phyloP scores from a whole-genome alignment of 2,329 filamentous ascomycete species.

The Epichloe scottii region DNA sequence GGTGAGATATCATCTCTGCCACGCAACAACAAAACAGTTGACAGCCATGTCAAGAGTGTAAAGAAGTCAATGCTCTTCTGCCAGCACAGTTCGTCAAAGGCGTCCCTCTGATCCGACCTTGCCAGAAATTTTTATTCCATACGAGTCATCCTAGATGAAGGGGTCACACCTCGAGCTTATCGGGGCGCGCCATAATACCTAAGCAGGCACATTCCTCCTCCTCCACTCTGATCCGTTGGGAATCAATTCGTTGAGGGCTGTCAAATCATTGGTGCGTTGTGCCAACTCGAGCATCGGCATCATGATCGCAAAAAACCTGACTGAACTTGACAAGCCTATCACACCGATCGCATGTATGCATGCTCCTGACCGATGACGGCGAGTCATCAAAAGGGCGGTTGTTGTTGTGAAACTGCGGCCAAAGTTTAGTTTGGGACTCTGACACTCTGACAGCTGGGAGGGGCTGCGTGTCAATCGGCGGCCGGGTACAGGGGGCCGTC shows the following conservation, averaged over 20 bases:
- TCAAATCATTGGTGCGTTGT: too few species aligned
- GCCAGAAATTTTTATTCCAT: not conserved
- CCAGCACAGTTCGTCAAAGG: not conserved
- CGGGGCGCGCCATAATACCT: not conserved
- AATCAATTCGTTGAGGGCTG: not conserved
- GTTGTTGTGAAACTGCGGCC: too few species aligned
- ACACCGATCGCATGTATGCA: too few species aligned
- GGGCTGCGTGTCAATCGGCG: slow-evolving; percentile 3
- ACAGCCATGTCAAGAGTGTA: not conserved
- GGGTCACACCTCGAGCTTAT: not conserved
- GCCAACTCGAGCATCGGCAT: too few species aligned
- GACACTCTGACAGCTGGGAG: too few species aligned
- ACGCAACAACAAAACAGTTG: too few species aligned
- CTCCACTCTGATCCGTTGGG: not conserved
- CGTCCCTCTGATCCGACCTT: not conserved
- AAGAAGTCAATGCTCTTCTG: not conserved
- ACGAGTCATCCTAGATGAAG: not conserved
- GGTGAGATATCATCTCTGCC: not conserved
- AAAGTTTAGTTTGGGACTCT: too few species aligned
- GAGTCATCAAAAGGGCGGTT: too few species aligned
- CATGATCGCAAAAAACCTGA: too few species aligned
- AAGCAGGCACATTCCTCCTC: not conserved
- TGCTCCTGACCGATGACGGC: too few species aligned
- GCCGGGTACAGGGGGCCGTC: not conserved
- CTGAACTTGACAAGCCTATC: too few species aligned